Base-by-base conservation (phyloP, 2,329 filamentous ascomycete genomes). In the Coccinonectria pachysandricola region DNA sequence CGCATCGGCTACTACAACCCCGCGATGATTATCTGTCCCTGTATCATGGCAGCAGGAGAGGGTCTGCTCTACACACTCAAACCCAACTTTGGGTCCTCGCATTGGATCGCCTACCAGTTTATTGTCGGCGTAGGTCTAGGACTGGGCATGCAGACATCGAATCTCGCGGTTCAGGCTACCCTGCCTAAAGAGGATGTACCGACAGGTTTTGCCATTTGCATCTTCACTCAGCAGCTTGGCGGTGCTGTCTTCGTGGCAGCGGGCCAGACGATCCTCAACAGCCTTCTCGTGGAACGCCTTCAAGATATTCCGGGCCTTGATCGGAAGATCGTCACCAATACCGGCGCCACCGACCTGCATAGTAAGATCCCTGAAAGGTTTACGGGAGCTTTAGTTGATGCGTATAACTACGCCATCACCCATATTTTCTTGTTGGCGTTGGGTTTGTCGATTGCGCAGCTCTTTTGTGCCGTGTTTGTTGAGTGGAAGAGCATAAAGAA, bases 401-500 rank as follows among this genome's bases (percentile, higher is more conserved):
- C 75, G 0, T 85, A 84, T 56, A 82, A 82, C 46, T 53, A 60
- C 21, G 69, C 75, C 1, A 58, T 79, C 19, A 71, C 66, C 1
- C 56, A 68, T 31, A 72, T 75, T 4, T 84, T 79, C 46, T 65
- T 79, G 31, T 68, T 75, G 2, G 64, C 64, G 4, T 57, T 76
- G 26, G 77, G 67, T 0, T 53, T 79, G 34, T 61, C 66, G 0
- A 52, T 64, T 5, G 44, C 68, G 2, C 68, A 68, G 8, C 56
- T 81, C 6, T n/a, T 77, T 7, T 72, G 67, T 6, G 64, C 70
- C 0, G 42, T 68, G 3, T 64, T 64, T 12, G 65, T 83, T 39
- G 67, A 81, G 49, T 83, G 78, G 78, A 72, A 61, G 48, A 75
- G 59, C 37, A 73, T 82, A 43, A 81, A 80, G 60, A 71, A 69